Percentiles rank a stretch among this genome's conserved stretches.
phyloP scores from a whole-genome alignment of 176 grass and related monocot species.

The Carex pumila region DNA sequence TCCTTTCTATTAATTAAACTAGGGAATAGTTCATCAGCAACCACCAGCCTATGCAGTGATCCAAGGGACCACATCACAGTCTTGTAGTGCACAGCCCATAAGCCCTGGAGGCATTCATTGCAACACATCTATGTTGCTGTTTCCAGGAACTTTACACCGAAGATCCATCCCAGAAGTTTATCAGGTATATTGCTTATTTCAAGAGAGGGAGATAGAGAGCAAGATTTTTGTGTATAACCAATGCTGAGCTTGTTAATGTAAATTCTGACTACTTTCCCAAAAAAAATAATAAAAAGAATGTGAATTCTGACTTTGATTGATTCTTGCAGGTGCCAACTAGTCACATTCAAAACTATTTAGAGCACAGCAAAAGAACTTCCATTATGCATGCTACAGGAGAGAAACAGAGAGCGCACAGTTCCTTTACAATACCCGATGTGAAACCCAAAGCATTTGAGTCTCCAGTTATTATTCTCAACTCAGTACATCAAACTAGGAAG shows the following conservation, averaged over 20 bases:
- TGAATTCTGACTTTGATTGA: too few species aligned
- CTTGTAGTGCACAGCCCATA: background rate
- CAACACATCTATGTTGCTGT: background rate
- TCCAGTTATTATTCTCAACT: background rate
- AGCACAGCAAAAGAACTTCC: background rate
- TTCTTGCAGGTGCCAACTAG: background rate
- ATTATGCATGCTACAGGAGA: background rate
- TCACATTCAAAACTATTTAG: background rate
- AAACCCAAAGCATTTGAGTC: background rate
- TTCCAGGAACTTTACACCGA: background rate
- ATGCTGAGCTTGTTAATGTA: too few species aligned
- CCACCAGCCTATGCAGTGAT: background rate
- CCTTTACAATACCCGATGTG: background rate
- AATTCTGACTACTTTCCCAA: too few species aligned
- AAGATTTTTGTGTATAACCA: background rate
- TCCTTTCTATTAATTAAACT: background rate
- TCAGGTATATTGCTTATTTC: slow-evolving; percentile 1
- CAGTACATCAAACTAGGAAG: background rate
- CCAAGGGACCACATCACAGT: background rate
- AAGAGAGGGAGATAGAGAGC: background rate
- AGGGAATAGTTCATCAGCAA: slow-evolving; percentile 3
- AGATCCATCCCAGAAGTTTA: background rate
- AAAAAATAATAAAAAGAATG: too few species aligned
- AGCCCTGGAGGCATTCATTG: background rate
- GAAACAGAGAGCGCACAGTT: background rate